These are phyloP conservation scores for Petunia secreta DNA, from an alignment of 257 asterid genomes.

Conservation along the genomic window DNA sequence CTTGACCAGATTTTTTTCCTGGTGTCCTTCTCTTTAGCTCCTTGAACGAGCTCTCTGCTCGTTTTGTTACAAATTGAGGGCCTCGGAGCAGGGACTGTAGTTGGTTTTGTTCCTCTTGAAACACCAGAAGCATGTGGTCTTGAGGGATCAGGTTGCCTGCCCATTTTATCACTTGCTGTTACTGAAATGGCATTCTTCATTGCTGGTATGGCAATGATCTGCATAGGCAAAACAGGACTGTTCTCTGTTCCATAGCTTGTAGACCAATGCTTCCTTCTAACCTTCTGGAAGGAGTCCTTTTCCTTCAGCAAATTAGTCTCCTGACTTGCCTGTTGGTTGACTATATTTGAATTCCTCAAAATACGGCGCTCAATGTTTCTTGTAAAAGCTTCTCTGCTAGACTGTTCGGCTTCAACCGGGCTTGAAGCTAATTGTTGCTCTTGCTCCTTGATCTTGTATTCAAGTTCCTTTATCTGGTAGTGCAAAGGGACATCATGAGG, in stretches of 20 bases:
- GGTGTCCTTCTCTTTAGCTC: slow-evolving; percentile 71
- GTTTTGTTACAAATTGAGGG: slow-evolving; percentile 50
- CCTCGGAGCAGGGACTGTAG: slow-evolving; percentile 43
- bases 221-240: slow-evolving; percentile 39
- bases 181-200: neutral
- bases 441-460: slow-evolving; percentile 68
- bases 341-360: slow-evolving; percentile 55
- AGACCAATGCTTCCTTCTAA: slow-evolving; percentile 62
- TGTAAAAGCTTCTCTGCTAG: slow-evolving; percentile 42
- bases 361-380: slow-evolving; percentile 59
- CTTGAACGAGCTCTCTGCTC: slow-evolving; percentile 65
- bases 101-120: slow-evolving; percentile 56
- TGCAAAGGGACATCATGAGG: neutral
- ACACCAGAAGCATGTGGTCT: slow-evolving; percentile 46
- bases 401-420: slow-evolving; percentile 47
- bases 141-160: slow-evolving; percentile 68
- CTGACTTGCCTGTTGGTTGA: slow-evolving; percentile 48
- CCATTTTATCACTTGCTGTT: slow-evolving; percentile 45
- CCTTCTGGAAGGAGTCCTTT: slow-evolving; percentile 39
- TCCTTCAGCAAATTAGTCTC: slow-evolving; percentile 51
- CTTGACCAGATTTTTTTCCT: slow-evolving; percentile 91
- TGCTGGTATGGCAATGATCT: neutral
- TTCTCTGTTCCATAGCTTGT: slow-evolving; percentile 64
- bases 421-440: slow-evolving; percentile 60
- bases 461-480: slow-evolving; percentile 71